Conservation (phyloP, 768 basidiomycete genomes). For the Pleurotus ostreatus region DNA sequence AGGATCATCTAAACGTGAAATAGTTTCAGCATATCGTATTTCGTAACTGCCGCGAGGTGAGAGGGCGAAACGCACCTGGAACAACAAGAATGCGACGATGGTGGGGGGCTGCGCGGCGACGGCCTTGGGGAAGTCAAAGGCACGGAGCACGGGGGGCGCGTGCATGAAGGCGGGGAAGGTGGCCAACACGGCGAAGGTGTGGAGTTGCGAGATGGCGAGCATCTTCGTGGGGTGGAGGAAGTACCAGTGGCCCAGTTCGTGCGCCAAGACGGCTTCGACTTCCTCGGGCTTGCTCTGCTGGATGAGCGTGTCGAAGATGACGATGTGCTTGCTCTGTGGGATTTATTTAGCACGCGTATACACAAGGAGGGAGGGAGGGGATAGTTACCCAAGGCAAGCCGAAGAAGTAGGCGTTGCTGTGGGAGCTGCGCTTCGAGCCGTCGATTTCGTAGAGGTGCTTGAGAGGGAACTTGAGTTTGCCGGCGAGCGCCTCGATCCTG, state of each 20-base stretch:
- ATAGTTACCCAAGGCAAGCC: constrained; percentile 84
- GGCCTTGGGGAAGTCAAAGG: constrained; percentile 73
- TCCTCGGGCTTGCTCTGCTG: constrained; percentile 87
- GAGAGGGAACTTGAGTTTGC: constrained; percentile 86
- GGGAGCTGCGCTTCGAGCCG: constrained; percentile 91
- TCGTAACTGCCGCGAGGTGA: neutral
- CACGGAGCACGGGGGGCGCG: constrained; percentile 70
- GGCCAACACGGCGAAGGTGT: constrained; percentile 82
- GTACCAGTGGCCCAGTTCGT: constrained; percentile 97
- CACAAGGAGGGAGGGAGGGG: neutral
- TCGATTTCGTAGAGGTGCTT: constrained; percentile 97
- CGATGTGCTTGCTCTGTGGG: constrained; percentile 82
- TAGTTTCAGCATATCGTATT: too few species aligned
- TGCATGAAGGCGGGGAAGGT: constrained; percentile 89
- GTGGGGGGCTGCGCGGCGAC: constrained; percentile 71
- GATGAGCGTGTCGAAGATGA: constrained; percentile 96
- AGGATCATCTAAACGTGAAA: constrained; percentile 58
- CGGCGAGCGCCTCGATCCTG: constrained; percentile 74
- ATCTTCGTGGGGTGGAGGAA: constrained; percentile 88
- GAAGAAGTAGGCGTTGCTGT: constrained; percentile 98
- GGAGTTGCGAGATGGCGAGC: constrained; percentile 79
- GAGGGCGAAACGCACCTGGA: constrained; percentile 46
- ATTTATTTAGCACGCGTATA: neutral
- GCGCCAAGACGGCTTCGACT: constrained; percentile 96
- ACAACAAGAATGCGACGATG: constrained; percentile 82